A percentile compares a stretch with the other conserved stretches of the same genome.
These are phyloP conservation scores for Claviceps sp. DNA, from an alignment of 2,329 filamentous ascomycete genomes.

Conservation along the genomic window DNA sequence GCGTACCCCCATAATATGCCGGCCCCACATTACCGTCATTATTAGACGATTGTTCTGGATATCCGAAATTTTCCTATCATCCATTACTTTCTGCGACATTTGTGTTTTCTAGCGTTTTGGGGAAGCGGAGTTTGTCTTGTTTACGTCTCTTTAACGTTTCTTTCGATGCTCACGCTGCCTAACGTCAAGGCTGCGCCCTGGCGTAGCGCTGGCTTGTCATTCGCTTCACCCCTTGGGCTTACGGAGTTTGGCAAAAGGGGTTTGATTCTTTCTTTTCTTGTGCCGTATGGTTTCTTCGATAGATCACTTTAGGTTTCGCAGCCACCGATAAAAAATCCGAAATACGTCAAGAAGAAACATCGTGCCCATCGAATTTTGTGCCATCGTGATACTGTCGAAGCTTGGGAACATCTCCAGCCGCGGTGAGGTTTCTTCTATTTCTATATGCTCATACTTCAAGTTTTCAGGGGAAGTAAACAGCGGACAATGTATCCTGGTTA, in stretches of 20 bases:
- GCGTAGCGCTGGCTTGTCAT: background rate
- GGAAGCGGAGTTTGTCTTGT: background rate
- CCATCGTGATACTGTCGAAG: too few species aligned
- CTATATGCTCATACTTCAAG: too few species aligned
- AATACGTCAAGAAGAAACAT: background rate
- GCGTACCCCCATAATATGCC: conserved; percentile 26
- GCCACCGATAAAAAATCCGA: background rate
- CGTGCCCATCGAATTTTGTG: too few species aligned
- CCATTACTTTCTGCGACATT: background rate
- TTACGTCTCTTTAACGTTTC: background rate
- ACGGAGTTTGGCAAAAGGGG: background rate
- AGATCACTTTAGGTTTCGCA: background rate
- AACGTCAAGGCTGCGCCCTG: background rate
- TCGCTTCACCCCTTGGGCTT: background rate
- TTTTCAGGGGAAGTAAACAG: too few species aligned
- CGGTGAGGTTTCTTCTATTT: too few species aligned
- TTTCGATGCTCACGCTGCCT: background rate
- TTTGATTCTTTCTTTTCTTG: background rate
- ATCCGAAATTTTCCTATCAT: background rate
- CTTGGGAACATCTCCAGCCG: too few species aligned
- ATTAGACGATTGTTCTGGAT: conserved; percentile 13
- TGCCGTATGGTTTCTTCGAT: background rate
- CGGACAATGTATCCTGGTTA: too few species aligned
- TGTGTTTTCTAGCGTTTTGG: background rate
- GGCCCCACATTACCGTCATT: conserved; percentile 24